Base-by-base conservation (phyloP, 2,329 filamentous ascomycete species). In the Talaromyces sp. region DNA sequence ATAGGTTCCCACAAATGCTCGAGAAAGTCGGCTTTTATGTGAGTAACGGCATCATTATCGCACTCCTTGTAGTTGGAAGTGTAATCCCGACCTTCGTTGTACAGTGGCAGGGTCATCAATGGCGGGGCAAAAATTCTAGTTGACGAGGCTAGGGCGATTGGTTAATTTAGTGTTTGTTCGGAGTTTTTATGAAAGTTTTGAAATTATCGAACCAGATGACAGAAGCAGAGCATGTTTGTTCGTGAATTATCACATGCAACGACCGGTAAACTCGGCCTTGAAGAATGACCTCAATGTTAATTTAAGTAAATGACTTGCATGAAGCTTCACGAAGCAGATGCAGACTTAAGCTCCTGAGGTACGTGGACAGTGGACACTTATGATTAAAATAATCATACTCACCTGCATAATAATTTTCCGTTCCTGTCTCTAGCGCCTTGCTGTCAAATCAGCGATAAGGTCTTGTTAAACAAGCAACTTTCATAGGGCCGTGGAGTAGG, bases 1-100 rank as follows among this genome's bases (percentile, higher is more conserved):
- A 2, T 2, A 33, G 24, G 27, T n/a, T 77, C 58, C 66, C 73
- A 10, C 63, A 68, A 9, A 77, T 77, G 74, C 77, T 78, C 43
- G 71, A 75, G 16, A 72, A 65, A 8, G 72, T 76, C 3, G 73
- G 74, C 6, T 68, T 74, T 7, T 71, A 71, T 6, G 69, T 67
- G 5, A 76, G 74, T 45, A 69, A 73, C 2, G 74, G 70, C 3
- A 65, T 74, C 2, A 67, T 69, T 1, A 63, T 70, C 22, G 74
- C 70, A 7, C 66, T 76, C 66, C 69, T 75, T 3, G 69, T 74
- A 52, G 72, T 68, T 9, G 70, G 68, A 13, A 72, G 73, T 50
- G 69, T 75, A 19, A 63, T 76, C 24, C 74, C 73, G 2, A 76
- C 70, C 11, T 61, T 68, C 0, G 35, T 70, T 33, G 35, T 75